A percentile compares a stretch with the other conserved stretches of the same genome.
Evolutionary conservation across 371 early-diverging fungal genomes (phyloP).

Genomic region (Dinochytrium kinnereticum): DNA sequence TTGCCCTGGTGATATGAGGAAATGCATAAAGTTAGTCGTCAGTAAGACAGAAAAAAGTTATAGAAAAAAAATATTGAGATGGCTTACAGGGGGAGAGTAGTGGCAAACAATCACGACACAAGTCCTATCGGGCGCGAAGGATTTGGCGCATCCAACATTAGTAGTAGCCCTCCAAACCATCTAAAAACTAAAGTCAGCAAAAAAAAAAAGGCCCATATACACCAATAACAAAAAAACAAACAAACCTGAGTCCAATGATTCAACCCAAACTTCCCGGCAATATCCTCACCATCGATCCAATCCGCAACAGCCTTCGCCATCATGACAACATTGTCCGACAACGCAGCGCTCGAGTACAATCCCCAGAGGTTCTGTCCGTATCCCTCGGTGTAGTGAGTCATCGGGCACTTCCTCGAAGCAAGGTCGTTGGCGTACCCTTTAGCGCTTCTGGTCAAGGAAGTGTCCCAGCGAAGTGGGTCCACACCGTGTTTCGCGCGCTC

Average conservation of each 20-base stretch:
- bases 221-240: not conserved
- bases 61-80: not conserved
- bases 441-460: not conserved
- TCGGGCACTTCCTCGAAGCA: not conserved
- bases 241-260: not conserved
- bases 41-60: not conserved
- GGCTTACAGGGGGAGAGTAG: not conserved
- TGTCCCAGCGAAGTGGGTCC: not conserved
- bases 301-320: not conserved
- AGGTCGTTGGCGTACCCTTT: not conserved
- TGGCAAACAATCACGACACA: not conserved
- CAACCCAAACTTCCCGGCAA: not conserved
- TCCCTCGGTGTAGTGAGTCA: not conserved
- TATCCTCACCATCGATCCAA: not conserved
- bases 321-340: not conserved
- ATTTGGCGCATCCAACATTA: not conserved
- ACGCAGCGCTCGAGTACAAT: not conserved
- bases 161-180: conserved; percentile 5
- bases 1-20: not conserved
- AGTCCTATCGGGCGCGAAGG: not conserved
- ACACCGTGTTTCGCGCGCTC: not conserved
- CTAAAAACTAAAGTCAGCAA: not conserved
- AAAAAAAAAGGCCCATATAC: not conserved
- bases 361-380: conserved; percentile 11
- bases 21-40: not conserved